Base-by-base conservation (phyloP, 2,329 filamentous ascomycete species). In the Colletotrichum sp. region DNA sequence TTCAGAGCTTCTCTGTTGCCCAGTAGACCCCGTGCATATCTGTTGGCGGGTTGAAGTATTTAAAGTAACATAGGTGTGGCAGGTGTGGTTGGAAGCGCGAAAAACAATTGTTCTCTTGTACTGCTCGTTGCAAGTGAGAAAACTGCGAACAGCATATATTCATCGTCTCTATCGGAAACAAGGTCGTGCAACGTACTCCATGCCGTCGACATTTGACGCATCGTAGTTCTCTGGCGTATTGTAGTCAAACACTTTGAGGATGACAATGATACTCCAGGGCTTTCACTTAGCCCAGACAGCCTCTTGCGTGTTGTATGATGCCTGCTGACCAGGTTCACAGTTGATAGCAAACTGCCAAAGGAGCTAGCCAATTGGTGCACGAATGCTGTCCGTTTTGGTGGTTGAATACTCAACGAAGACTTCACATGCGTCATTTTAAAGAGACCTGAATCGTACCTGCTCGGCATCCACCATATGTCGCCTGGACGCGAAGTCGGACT, bases 211-310 rank as follows among this genome's bases (percentile, higher is more conserved):
- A 0, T n/a, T 49, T n/a, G 39, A 49, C 18, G 18, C 2, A 12
- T 49, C 18, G 18, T 12, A 0, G 3, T n/a, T n/a, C 1, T 12
- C 4, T 2, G 1, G 18, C 18, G 2, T 49, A 49, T n/a, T 12
- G 9, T 49, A 49, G 3, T 49, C 18, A n/a, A 49, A n/a, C 0
- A 49, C 3, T 49, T 49, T 49, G 9, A 7, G 18, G 9, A 49
- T n/a, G 39, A 3, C 3, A n/a, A n/a, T n/a, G 39, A n/a, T 0
- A 49, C 4, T 2, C 18, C 18, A n/a, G 9, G 5, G 10, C 18
- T 49, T 49, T n/a, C 39, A 49, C 0, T 12, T n/a, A 21, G 39
- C 18, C 2, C 9, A 49, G 39, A 49, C 18, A 12, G 39, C 39
- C 9, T 49, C 5, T 44, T n/a, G 18, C 18, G 18, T 44, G 9